Base-by-base conservation (phyloP, 2,329 filamentous ascomycete genomes). In the Colletotrichum sp. region DNA sequence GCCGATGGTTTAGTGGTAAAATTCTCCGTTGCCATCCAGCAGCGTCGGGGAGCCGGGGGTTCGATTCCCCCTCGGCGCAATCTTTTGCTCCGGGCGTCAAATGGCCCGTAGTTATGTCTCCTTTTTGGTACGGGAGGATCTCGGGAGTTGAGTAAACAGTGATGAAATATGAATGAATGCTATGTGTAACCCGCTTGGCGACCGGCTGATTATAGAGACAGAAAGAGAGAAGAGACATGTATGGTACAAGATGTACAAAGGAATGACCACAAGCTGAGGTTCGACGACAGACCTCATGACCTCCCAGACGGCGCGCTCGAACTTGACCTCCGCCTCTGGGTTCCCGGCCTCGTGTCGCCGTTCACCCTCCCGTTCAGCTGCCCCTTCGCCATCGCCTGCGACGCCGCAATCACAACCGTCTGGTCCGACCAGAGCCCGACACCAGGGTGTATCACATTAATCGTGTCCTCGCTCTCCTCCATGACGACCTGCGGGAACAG, bases 401-500 rank as follows among this genome's bases (percentile, higher is more conserved):
- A 22, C 1, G 75, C 75, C 6, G 63, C 39, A 13, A 77, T 27
- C n/a, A 72, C 52, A 25, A 67, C 64, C 5, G 39, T 52, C 44
- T 82, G 81, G 6, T 80, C 77, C 6, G 78, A 79, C 59, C 79
- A 80, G 11, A 82, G 74, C 16, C 77, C 80, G 1, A 79, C 74
- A 5, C 79, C 81, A 7, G 82, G 79, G 5, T 77, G 76, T 32
- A 82, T 76, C 44, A 81, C 71, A 15, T 71, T 34, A 3, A 71
- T n/a, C 19, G 39, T 71, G 15, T 71, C 59, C 28, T 71, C 68
- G 34, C 78, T 77, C 27, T 80, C 79, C 1, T 78, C 72, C 8
- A 79, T 79, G 0, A 79, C 69, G 3, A 82, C 79, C 36, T 81
- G 80, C 0, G 81, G 81, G 30, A 82, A 82, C 9, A 82, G 66